Evolutionary conservation across 257 asterid genomes (phyloP).

Genomic region (Solanum ahanhuiri): DNA sequence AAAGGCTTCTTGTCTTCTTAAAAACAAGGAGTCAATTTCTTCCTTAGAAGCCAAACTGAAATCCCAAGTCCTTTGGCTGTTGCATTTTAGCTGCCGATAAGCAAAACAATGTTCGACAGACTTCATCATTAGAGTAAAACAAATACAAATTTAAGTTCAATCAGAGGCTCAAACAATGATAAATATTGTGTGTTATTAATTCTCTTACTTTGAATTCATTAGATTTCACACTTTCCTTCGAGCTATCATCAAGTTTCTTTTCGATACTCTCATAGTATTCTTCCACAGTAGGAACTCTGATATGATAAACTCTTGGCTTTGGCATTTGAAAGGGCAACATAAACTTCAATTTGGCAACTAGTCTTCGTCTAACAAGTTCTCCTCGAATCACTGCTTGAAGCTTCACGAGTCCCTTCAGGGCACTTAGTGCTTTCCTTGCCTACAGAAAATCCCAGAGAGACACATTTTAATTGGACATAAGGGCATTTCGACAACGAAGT

Average conservation of each 20-base stretch:
- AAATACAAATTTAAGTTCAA: neutral
- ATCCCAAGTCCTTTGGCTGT: conserved; percentile 49
- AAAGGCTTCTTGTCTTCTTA: conserved; percentile 48
- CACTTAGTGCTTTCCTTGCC: conserved; percentile 80
- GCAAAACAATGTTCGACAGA: neutral
- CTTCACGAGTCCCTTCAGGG: conserved; percentile 65
- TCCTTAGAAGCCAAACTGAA: conserved; percentile 36
- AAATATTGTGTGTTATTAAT: neutral
- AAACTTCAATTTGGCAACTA: conserved; percentile 12
- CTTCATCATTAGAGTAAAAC: neutral
- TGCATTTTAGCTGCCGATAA: conserved; percentile 31
- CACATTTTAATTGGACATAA: neutral
- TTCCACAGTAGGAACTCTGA: conserved; percentile 28
- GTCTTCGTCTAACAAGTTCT: conserved; percentile 46
- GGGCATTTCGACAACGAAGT: neutral
- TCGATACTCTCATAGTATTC: conserved; percentile 30
- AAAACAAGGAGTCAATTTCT: conserved; percentile 40
- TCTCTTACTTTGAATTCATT: conserved; percentile 39
- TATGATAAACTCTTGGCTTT: conserved; percentile 16
- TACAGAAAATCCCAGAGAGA: conserved; percentile 8
- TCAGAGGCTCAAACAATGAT: neutral
- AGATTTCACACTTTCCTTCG: conserved; percentile 19
- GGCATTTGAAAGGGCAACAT: conserved; percentile 11
- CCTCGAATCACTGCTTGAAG: conserved; percentile 86
- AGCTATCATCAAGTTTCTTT: conserved; percentile 29